These are phyloP conservation scores for Trypethelium eluteriae DNA, from an alignment of 495 filamentous ascomycete species.

Conservation along the genomic window DNA sequence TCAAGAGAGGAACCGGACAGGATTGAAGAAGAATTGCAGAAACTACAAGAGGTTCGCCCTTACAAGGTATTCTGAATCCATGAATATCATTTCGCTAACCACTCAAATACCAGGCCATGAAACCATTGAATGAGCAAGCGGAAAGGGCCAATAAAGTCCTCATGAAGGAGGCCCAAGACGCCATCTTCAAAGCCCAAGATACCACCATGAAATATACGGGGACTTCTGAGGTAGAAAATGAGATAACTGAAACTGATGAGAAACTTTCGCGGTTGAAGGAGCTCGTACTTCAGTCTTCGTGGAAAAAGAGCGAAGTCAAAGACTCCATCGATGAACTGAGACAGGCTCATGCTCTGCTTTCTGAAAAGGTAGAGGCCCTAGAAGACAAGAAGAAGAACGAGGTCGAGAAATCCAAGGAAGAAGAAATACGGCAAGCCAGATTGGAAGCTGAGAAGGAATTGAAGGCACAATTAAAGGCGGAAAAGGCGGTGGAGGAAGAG, in stretches of 20 bases:
- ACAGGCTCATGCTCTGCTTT: neutral
- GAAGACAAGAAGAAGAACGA: constrained; percentile 8
- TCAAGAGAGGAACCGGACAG: constrained; percentile 16
- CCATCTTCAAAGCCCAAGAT: constrained; percentile 13
- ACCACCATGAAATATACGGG: neutral
- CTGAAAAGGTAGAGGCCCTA: constrained; percentile 1
- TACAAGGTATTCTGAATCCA: neutral
- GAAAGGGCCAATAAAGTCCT: constrained; percentile 12
- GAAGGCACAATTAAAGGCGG: neutral
- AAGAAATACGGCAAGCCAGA: neutral
- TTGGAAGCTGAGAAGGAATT: constrained; percentile 1
- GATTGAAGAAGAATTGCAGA: constrained; percentile 10
- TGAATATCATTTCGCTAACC: neutral
- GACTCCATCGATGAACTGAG: constrained; percentile 6
- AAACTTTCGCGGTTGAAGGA: constrained; percentile 7
- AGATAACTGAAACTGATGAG: constrained; percentile 1
- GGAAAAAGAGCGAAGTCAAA: constrained; percentile 10
- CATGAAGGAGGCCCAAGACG: constrained; percentile 13
- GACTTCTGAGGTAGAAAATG: neutral
- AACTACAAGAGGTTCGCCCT: constrained; percentile 12
- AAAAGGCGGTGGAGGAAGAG: constrained; percentile 3
- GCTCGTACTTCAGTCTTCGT: neutral
- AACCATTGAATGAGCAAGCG: constrained; percentile 12
- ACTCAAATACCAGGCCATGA: neutral
- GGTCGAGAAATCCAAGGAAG: neutral